A percentile compares a stretch with the other conserved stretches of the same genome.
Evolutionary conservation across 1,284 basidiomycete species (phyloP).

Genomic region (Rhizoctonia solani): DNA sequence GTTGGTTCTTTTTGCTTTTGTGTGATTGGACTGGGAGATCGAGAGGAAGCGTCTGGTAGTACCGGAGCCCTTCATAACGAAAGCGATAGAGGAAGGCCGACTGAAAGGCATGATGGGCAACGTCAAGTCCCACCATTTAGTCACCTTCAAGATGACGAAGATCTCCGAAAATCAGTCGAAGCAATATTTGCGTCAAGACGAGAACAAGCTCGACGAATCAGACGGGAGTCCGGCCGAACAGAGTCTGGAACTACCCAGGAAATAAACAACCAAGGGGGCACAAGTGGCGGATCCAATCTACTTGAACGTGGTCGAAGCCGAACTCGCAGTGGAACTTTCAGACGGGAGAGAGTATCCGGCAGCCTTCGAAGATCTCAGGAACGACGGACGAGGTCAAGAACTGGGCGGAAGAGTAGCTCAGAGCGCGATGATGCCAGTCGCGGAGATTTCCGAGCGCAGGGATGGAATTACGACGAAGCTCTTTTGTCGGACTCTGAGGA

Average conservation of each 20-base stretch:
- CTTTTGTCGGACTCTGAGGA: slow-evolving; percentile 14
- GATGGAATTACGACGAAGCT: slow-evolving; percentile 22
- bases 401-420: slow-evolving; percentile 22
- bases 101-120: slow-evolving; percentile 1
- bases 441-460: slow-evolving; percentile 2
- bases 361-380: slow-evolving; percentile 23
- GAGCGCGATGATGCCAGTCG: slow-evolving; percentile 23
- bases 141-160: slow-evolving; percentile 10
- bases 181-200: slow-evolving; percentile 7
- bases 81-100: slow-evolving; percentile 21
- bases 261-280: background rate
- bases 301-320: slow-evolving; percentile 22
- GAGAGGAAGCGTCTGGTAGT: background rate
- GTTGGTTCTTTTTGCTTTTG: slow-evolving; percentile 68
- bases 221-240: background rate
- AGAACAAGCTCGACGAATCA: background rate
- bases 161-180: slow-evolving; percentile 20
- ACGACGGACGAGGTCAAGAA: slow-evolving; percentile 11
- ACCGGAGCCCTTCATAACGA: background rate
- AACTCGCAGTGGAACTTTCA: slow-evolving; percentile 25
- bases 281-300: background rate
- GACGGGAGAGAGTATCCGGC: slow-evolving; percentile 17
- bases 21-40: slow-evolving; percentile 67
- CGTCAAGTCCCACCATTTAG: background rate
- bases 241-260: background rate